Evolutionary conservation across 495 filamentous ascomycete species (phyloP), one percentile per base, ranked within the genome.

Genomic region (Penicillium egyptiacum): DNA sequence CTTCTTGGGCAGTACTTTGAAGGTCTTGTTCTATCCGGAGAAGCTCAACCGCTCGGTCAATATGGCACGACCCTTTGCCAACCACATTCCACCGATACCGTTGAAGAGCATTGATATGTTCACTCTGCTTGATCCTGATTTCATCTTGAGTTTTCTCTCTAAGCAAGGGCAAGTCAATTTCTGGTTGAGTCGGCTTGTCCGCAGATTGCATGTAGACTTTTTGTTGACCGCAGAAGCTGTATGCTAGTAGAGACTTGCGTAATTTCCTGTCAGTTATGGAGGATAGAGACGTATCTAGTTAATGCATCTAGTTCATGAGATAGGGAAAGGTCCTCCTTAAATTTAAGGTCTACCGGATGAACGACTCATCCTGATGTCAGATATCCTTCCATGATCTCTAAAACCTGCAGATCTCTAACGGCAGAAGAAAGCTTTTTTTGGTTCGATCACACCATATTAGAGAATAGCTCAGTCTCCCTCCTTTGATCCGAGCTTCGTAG

Each of bases 331-430:
- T 11, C 12, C 16, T 43, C 20, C 41, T 43, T 43, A 23, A 43
- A 43, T 3, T 43, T 43, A 17, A 41, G 39, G 41, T 43, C 41
- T 25, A 43, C 20, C 41, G 22, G 16, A 8, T 49, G 28, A 14
- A 33, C 46, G 19, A 33, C 30, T 49, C 46, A 49, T 35, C 46
- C 16, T 49, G 46, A 49, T 49, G 46, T 49, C 26, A 49, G 40
- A 43, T 43, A 22, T 10, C 23, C 46, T 31, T 31, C 42, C 42
- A 3, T 23, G 19, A 47, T 28, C 16, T 30, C 28, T n/a, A 47
- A 9, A 2, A 47, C 25, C 23, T 12, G 16, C 26, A 45, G 26
- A 45, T 45, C 9, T 45, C 39, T 41, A 41, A 41, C 39, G 20
- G 39, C 20, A 41, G 20, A 41, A 41, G 39, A 41, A 41, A n/a